Evolutionary conservation across 306 rosid species (phyloP).

Genomic region (Lathyrus aphaca): DNA sequence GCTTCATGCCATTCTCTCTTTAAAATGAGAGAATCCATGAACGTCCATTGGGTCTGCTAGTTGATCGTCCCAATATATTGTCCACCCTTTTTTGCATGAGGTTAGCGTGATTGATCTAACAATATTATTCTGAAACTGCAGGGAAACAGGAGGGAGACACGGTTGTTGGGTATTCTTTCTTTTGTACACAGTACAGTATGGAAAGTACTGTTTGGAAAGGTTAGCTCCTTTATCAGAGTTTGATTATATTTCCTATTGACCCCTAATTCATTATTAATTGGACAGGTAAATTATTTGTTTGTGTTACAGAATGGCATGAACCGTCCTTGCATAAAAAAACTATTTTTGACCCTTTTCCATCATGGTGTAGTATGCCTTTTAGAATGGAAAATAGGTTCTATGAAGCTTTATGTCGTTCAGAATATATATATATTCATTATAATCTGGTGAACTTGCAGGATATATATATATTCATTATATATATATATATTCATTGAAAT

Average conservation of each 20-base stretch:
- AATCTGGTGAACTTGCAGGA: no score
- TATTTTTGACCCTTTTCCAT: constrained; percentile 2
- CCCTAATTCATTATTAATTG: neutral
- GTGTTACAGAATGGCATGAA: constrained; percentile 26
- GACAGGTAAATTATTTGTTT: constrained; percentile 12
- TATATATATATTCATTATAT: constrained; percentile 5
- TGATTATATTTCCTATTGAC: constrained; percentile 1
- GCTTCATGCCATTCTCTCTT: no score
- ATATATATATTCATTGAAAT: constrained; percentile 14
- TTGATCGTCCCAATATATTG: neutral
- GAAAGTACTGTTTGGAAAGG: constrained; percentile 98
- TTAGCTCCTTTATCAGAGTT: constrained; percentile 38
- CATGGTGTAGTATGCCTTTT: neutral
- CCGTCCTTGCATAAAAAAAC: constrained; percentile 18
- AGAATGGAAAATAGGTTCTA: constrained; percentile 23
- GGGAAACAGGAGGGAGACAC: constrained; percentile 98
- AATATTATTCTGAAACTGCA: constrained; percentile 46
- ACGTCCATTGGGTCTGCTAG: neutral
- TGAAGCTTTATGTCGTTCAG: constrained; percentile 1
- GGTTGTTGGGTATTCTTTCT: constrained; percentile 84
- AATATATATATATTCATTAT: constrained; percentile 12
- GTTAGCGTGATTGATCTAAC: constrained; percentile 21
- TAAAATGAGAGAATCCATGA: neutral
- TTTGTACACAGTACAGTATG: constrained; percentile 98
- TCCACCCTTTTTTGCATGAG: neutral